phyloP scores from a whole-genome alignment of 225 moss, liverwort and hornwort genomes.

The Pseudisothecium myosuroides region DNA sequence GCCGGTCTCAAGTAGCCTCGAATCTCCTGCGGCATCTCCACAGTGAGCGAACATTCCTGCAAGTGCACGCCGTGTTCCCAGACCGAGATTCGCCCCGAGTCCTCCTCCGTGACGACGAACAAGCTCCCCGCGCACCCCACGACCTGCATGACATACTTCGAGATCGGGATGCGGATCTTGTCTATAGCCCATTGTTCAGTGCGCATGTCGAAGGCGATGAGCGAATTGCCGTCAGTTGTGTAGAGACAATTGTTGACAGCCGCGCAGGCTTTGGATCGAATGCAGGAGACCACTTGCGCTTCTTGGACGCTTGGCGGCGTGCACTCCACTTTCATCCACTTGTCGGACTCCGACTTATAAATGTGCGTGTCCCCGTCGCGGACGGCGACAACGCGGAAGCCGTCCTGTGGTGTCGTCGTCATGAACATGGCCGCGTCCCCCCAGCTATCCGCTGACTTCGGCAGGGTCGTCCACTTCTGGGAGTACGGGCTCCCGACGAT shows the following conservation, averaged over 20 bases:
- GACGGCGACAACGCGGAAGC: slow-evolving; percentile 19
- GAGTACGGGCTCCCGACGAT: slow-evolving; percentile 14
- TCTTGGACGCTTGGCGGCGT: neutral
- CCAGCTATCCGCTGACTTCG: slow-evolving; percentile 19
- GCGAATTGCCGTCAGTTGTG: neutral
- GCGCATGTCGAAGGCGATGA: slow-evolving; percentile 17
- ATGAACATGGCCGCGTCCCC: slow-evolving; percentile 34
- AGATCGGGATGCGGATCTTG: neutral
- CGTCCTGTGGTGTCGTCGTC: neutral
- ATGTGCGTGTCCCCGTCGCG: slow-evolving; percentile 22
- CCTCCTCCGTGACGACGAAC: slow-evolving; percentile 22
- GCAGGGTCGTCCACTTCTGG: slow-evolving; percentile 25
- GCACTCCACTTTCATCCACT: slow-evolving; percentile 15
- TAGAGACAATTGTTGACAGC: slow-evolving; percentile 14
- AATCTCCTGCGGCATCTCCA: slow-evolving; percentile 5
- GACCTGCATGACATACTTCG: neutral
- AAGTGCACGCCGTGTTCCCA: neutral
- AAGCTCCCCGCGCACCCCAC: slow-evolving; percentile 8
- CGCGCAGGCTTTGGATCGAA: slow-evolving; percentile 4
- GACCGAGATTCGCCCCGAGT: neutral
- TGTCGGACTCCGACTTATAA: slow-evolving; percentile 14
- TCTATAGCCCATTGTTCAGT: slow-evolving; percentile 19
- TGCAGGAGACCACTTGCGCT: neutral
- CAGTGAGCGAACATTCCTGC: neutral
- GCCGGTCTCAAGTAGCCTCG: neutral